phyloP scores from a whole-genome alignment of 768 basidiomycete genomes.

The Lactifluus piperatus region DNA sequence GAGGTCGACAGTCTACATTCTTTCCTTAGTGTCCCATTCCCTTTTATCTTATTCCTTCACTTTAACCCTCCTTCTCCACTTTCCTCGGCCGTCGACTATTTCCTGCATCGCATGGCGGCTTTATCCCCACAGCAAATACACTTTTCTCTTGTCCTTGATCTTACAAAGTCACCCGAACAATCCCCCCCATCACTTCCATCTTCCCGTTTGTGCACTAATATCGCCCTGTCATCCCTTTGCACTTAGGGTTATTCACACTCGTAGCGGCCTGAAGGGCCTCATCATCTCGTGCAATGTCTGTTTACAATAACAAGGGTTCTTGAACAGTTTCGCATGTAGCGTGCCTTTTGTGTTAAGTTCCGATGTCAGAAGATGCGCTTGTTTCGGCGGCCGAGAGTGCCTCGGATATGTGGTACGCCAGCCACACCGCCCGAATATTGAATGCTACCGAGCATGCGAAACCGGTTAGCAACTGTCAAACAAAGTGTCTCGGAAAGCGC shows the following conservation, averaged over 20 bases:
- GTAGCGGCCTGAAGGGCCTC: conserved; percentile 21
- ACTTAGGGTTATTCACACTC: conserved; percentile 19
- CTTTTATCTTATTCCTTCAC: conserved; percentile 82
- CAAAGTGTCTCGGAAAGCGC: conserved; percentile 9
- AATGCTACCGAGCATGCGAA: not conserved
- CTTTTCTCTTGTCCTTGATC: conserved; percentile 12
- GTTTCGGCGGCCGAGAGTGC: not conserved
- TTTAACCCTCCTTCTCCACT: conserved; percentile 37
- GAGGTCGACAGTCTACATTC: conserved; percentile 46
- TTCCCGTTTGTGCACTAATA: conserved; percentile 20
- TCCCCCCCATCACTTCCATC: conserved; percentile 19
- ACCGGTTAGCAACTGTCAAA: conserved; percentile 6
- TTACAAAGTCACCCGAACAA: conserved; percentile 21
- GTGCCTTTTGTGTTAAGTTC: conserved; percentile 3
- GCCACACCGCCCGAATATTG: not conserved
- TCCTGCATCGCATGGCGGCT: conserved; percentile 29
- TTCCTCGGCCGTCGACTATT: conserved; percentile 30
- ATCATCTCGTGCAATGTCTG: conserved; percentile 21
- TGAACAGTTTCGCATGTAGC: conserved; percentile 11
- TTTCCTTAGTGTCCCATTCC: conserved; percentile 39
- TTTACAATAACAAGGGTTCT: conserved; percentile 21
- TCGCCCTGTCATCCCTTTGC: conserved; percentile 19
- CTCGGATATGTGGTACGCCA: not conserved
- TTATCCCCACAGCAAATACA: conserved; percentile 15
- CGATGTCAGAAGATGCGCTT: not conserved